Evolutionary conservation across 148 eudicot species (phyloP).

Genomic region (Mesembryanthemum crystallinum): DNA sequence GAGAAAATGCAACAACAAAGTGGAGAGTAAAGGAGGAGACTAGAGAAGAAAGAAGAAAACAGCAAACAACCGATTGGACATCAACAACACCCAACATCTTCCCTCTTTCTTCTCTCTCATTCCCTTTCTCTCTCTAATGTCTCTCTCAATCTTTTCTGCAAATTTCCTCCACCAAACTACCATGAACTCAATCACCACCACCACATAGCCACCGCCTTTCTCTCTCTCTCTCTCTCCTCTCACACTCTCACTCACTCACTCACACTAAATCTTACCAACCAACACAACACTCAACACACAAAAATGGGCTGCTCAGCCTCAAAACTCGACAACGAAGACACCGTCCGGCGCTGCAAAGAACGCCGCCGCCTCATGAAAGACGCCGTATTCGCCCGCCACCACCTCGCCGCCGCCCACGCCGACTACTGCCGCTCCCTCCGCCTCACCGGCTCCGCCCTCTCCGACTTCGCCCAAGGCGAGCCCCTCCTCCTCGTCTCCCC

Average conservation of each 20-base stretch:
- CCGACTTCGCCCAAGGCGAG: constrained; percentile 75
- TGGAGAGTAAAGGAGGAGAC: too few relatives aligned
- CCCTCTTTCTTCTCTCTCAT: not conserved
- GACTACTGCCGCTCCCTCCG: constrained; percentile 89
- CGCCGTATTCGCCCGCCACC: constrained; percentile 90
- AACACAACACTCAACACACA: too few relatives aligned
- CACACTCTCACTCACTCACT: not conserved
- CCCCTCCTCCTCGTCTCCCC: constrained; percentile 68
- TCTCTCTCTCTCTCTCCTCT: not conserved
- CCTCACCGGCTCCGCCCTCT: constrained; percentile 70
- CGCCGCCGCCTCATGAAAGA: constrained; percentile 84
- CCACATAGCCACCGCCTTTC: not conserved
- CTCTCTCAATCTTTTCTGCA: too few relatives aligned
- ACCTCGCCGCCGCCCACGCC: constrained; percentile 92
- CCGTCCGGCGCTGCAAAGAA: constrained; percentile 94
- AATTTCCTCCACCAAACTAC: too few relatives aligned
- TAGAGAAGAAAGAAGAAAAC: not conserved
- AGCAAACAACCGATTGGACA: not conserved
- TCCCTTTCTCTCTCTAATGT: constrained; percentile 12
- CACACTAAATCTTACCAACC: not conserved
- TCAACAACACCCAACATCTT: not conserved
- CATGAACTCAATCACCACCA: constrained; percentile 14
- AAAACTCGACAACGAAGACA: constrained; percentile 90
- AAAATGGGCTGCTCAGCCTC: constrained; percentile 85
- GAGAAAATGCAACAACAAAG: not conserved